Base-by-base conservation (phyloP, 2,329 filamentous ascomycete species). In the Exophiala phaeomuriformis region DNA sequence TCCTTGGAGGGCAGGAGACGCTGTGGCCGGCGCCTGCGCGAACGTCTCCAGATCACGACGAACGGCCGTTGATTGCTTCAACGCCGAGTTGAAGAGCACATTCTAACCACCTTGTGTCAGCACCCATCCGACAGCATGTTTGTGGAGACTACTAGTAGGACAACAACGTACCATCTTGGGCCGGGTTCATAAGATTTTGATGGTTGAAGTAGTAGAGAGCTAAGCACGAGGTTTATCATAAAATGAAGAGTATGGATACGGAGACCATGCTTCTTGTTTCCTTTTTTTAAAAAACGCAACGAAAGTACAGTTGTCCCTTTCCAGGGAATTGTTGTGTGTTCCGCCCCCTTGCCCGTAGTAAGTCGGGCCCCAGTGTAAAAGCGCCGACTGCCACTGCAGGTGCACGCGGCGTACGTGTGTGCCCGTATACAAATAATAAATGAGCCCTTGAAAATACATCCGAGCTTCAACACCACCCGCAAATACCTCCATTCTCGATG, bases 31-130 rank as follows among this genome's bases (percentile, higher is more conserved):
- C 5, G 77, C 74, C 56, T 82, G 76, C 53, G 84, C 77, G 64
- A 90, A 84, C 44, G 78, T 76, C 63, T 86, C 82, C 58, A 94
- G 81, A 66, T 93, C 87, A 66, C 80, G 81, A 64, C 86, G 85
- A 62, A 94, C 82, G 42, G 86, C 81, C 63, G 86, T 88, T 62
- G 85, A 89, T 73, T 94, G 88, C 72, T 89, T 88, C 50, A 93
- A 76, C 49, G 88, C 87, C 53, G 86, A 86, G 69, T 94, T 94
- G 75, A 91, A 94, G 47, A 89, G 78, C 42, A 86, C 84, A 65
- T 90, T 91, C 88, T 89, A 19, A 19, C 19, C 19, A 53, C 32
- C 19, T 9, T 27, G 9, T 7, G 39, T 52, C 19, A 55, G 46
- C 28, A 19, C 19, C 19, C 19, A 19, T 19, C 19, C 19, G 19